Percentiles rank a stretch among this genome's conserved stretches.
Conservation (phyloP, 257 asterid species). For the Orobanche coerulescens region DNA sequence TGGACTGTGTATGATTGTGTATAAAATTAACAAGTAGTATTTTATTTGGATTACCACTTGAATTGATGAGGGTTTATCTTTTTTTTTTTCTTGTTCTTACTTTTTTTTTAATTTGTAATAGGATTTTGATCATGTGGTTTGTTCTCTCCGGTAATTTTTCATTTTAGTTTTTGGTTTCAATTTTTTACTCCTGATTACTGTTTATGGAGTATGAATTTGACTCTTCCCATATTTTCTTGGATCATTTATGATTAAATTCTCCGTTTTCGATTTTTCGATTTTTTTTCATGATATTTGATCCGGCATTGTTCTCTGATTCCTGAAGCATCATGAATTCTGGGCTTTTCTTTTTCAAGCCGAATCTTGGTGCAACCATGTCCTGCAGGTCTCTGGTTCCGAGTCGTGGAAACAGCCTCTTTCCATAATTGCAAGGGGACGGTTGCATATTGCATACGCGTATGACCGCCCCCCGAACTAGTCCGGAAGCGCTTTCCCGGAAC, state of each 20-base stretch:
- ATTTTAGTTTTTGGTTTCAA: constrained; percentile 21
- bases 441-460: no score
- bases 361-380: no score
- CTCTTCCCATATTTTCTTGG: constrained; percentile 21
- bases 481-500: no score
- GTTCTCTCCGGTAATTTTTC: not conserved
- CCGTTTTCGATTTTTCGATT: not conserved
- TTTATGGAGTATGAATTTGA: constrained; percentile 24
- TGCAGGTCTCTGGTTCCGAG: no score
- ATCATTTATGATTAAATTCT: constrained; percentile 16
- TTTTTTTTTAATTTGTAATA: not conserved
- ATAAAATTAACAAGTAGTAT: not conserved
- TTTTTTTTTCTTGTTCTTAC: not conserved
- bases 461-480: no score
- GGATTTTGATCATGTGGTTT: constrained; percentile 27
- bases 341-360: not conserved
- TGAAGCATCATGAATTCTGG: constrained; percentile 26
- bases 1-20: constrained; percentile 15
- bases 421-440: no score
- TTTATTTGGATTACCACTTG: constrained; percentile 1
- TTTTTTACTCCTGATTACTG: constrained; percentile 24
- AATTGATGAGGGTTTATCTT: constrained; percentile 11
- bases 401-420: no score
- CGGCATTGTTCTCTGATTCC: constrained; percentile 24
- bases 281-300: constrained; percentile 12